Evolutionary conservation across 352 stramenopile species (phyloP).

Genomic region (Phytophthora litchii): DNA sequence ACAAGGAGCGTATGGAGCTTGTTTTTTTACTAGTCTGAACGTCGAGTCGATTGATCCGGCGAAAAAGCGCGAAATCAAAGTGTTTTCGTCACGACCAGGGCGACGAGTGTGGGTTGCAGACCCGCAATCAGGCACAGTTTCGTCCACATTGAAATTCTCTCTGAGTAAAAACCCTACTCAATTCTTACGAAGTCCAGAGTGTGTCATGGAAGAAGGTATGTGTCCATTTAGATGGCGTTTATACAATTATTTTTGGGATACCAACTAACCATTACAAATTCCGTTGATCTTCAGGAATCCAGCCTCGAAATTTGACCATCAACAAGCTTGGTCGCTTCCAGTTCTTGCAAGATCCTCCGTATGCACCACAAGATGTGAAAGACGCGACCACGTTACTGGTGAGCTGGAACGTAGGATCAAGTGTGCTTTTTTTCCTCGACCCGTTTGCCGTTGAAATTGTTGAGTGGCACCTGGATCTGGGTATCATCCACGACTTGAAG

Average conservation of each 20-base stretch:
- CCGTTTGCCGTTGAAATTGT: constrained; percentile 85
- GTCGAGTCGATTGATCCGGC: constrained; percentile 62
- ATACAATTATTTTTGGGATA: neutral
- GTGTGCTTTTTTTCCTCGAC: constrained; percentile 84
- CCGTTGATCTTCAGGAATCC: constrained; percentile 39
- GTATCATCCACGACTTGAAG: constrained; percentile 86
- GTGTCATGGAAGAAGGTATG: constrained; percentile 60
- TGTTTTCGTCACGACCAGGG: constrained; percentile 84
- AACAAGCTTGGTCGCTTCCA: constrained; percentile 81
- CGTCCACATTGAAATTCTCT: constrained; percentile 85
- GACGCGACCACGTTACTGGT: constrained; percentile 62
- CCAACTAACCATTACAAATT: neutral
- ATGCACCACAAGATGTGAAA: constrained; percentile 49
- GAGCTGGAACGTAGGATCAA: constrained; percentile 84
- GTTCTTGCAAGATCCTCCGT: constrained; percentile 67
- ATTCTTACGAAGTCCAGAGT: constrained; percentile 68
- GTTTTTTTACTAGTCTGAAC: constrained; percentile 76
- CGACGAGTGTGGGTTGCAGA: constrained; percentile 86
- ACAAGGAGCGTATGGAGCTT: constrained; percentile 83
- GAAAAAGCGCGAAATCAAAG: constrained; percentile 66
- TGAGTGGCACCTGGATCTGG: constrained; percentile 88
- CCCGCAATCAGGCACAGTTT: constrained; percentile 74
- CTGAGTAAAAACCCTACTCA: constrained; percentile 64
- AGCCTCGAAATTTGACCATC: constrained; percentile 76
- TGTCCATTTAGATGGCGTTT: neutral